phyloP scores from a whole-genome alignment of 1,284 basidiomycete genomes.

The Cystobasidium pallidum region DNA sequence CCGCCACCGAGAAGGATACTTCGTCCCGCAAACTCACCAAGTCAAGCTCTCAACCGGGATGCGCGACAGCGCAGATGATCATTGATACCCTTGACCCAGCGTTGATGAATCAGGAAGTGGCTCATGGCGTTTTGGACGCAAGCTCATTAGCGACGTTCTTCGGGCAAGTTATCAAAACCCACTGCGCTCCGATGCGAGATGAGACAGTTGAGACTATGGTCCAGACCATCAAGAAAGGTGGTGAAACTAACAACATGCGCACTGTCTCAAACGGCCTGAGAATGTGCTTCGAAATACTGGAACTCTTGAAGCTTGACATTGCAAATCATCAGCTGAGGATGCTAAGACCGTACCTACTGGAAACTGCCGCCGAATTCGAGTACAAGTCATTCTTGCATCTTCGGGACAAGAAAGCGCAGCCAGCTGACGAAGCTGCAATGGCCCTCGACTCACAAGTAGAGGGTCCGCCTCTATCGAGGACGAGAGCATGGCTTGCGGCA shows the following conservation, averaged over 20 bases:
- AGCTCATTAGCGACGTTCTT: constrained; percentile 77
- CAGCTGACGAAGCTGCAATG: neutral
- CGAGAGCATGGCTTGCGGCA: constrained; percentile 32
- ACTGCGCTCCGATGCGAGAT: constrained; percentile 92
- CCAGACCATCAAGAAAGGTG: constrained; percentile 60
- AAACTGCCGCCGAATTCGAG: constrained; percentile 79
- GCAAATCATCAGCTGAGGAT: constrained; percentile 92
- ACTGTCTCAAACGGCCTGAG: constrained; percentile 76
- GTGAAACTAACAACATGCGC: constrained; percentile 59
- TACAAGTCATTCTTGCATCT: constrained; percentile 72
- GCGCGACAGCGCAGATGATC: constrained; percentile 55
- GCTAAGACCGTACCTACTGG: constrained; percentile 79
- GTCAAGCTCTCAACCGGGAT: neutral
- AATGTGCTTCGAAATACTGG: constrained; percentile 85
- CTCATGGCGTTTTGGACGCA: constrained; percentile 76
- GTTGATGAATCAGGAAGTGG: constrained; percentile 78
- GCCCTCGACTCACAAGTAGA: neutral
- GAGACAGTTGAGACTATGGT: constrained; percentile 82
- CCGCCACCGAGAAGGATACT: constrained; percentile 39
- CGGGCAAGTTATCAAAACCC: constrained; percentile 79
- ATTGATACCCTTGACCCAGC: constrained; percentile 60
- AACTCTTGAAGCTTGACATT: constrained; percentile 95
- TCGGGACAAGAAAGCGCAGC: constrained; percentile 60
- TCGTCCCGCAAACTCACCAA: neutral
- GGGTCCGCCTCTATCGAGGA: constrained; percentile 6